Evolutionary conservation across 2,329 filamentous ascomycete genomes (phyloP).

Genomic region (Aspergillus sp.): DNA sequence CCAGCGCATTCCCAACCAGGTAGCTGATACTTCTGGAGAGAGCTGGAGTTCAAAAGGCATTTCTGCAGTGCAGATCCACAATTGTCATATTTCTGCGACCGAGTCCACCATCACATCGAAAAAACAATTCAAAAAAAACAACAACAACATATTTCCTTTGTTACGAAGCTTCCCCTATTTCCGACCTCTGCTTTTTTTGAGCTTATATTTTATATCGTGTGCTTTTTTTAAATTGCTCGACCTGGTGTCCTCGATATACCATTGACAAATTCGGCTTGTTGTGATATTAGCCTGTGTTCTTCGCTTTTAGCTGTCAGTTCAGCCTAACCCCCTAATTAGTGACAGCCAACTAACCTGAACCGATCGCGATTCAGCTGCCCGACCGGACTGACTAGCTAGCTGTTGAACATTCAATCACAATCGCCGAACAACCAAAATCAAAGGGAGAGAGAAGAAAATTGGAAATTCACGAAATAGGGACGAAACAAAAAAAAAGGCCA

Average conservation of each 20-base stretch:
- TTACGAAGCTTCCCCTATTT: constrained; percentile 12
- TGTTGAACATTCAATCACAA: constrained; percentile 11
- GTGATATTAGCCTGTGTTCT: constrained; percentile 16
- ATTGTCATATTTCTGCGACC: constrained; percentile 17
- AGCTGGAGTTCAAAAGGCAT: constrained; percentile 20
- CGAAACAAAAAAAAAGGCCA: constrained; percentile 11
- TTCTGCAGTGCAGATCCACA: constrained; percentile 34
- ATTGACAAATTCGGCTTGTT: constrained; percentile 13
- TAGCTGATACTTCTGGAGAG: constrained; percentile 24
- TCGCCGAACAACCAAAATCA: constrained; percentile 7
- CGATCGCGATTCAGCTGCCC: constrained; percentile 18
- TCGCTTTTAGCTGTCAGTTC: constrained; percentile 15
- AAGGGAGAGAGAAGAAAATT: constrained; percentile 10
- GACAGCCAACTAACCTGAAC: constrained; percentile 18
- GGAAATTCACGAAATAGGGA: constrained; percentile 1
- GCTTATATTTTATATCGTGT: constrained; percentile 10
- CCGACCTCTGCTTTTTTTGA: constrained; percentile 10
- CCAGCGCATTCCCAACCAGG: constrained; percentile 25
- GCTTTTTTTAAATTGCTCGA: constrained; percentile 11
- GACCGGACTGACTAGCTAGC: constrained; percentile 13
- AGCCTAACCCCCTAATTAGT: constrained; percentile 18
- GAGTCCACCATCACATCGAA: constrained; percentile 9
- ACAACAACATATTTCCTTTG: constrained; percentile 18
- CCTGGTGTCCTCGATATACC: constrained; percentile 22
- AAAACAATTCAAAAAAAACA: constrained; percentile 16